Conservation (phyloP, 352 stramenopile genomes). For the Hyaloperonospora arabidopsidis region DNA sequence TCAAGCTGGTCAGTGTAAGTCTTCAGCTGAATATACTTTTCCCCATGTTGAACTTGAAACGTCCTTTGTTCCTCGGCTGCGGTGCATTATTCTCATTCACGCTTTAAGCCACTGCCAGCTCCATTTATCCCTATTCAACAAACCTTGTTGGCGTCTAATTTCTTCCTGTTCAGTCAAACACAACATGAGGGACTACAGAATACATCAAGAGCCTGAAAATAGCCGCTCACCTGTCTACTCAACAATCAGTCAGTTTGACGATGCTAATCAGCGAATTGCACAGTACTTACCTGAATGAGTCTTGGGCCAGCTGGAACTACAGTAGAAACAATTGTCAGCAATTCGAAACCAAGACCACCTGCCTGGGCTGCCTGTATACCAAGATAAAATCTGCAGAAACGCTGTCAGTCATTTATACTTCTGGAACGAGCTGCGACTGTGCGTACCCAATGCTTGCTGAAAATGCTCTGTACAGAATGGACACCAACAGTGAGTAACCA, state of each 20-base stretch:
- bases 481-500: slow-evolving; percentile 5
- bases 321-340: slow-evolving; percentile 12
- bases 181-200: slow-evolving; percentile 1
- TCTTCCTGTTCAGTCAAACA: slow-evolving; percentile 38
- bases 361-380: slow-evolving; percentile 21
- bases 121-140: not conserved
- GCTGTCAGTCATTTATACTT: slow-evolving; percentile 6
- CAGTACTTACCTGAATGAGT: slow-evolving; percentile 53
- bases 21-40: slow-evolving; percentile 86
- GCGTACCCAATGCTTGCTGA: slow-evolving; percentile 54
- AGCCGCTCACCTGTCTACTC: slow-evolving; percentile 40
- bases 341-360: slow-evolving; percentile 5
- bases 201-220: not conserved
- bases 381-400: slow-evolving; percentile 60
- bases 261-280: not conserved
- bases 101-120: too few relatives aligned
- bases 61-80: slow-evolving; percentile 73
- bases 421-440: not conserved
- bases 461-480: slow-evolving; percentile 45
- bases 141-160: slow-evolving; percentile 68
- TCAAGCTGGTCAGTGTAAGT: slow-evolving; percentile 79
- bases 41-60: slow-evolving; percentile 72
- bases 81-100: not conserved
- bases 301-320: slow-evolving; percentile 80
- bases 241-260: slow-evolving; percentile 3